Evolutionary conservation across 2,329 filamentous ascomycete species (phyloP).

Genomic region (Claviceps sp.): DNA sequence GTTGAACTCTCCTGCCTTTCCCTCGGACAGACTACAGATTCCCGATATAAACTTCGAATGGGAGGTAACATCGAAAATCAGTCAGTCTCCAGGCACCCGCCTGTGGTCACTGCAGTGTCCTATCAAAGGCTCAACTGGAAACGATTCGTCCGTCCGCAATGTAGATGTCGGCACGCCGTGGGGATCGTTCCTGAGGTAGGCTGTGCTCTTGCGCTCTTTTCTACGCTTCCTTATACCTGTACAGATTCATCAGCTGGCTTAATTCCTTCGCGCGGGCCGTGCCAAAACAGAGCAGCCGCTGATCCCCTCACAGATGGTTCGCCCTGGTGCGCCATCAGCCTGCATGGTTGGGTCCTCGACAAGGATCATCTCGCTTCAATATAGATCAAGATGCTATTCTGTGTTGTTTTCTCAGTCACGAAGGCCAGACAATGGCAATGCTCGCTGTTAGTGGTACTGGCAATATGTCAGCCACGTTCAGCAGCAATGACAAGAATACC

Average conservation of each 20-base stretch:
- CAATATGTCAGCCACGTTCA: constrained; percentile 57
- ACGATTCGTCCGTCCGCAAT: constrained; percentile 42
- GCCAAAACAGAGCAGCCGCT: not conserved
- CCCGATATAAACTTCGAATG: constrained; percentile 42
- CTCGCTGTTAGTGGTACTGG: constrained; percentile 64
- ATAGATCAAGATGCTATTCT: constrained; percentile 69
- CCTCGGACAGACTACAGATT: constrained; percentile 38
- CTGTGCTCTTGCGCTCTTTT: not conserved
- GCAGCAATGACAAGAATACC: constrained; percentile 48
- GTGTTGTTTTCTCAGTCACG: constrained; percentile 58
- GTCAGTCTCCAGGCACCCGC: constrained; percentile 54
- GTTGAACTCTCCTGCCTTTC: constrained; percentile 16
- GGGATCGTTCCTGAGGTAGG: constrained; percentile 38
- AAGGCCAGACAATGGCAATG: constrained; percentile 64
- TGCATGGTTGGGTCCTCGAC: constrained; percentile 81
- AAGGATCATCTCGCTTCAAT: constrained; percentile 54
- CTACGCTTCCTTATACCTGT: not conserved
- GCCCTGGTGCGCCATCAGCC: constrained; percentile 65
- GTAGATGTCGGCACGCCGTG: constrained; percentile 51
- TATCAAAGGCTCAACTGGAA: constrained; percentile 41
- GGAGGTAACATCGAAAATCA: constrained; percentile 37
- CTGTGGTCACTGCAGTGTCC: constrained; percentile 54
- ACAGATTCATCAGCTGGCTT: not conserved
- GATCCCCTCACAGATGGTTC: constrained; percentile 52
- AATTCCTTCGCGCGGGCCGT: not conserved